A percentile compares a stretch with the other conserved stretches of the same genome.
Evolutionary conservation across 768 basidiomycete genomes (phyloP).

Genomic region (Naganishia vaughanmartiniae): DNA sequence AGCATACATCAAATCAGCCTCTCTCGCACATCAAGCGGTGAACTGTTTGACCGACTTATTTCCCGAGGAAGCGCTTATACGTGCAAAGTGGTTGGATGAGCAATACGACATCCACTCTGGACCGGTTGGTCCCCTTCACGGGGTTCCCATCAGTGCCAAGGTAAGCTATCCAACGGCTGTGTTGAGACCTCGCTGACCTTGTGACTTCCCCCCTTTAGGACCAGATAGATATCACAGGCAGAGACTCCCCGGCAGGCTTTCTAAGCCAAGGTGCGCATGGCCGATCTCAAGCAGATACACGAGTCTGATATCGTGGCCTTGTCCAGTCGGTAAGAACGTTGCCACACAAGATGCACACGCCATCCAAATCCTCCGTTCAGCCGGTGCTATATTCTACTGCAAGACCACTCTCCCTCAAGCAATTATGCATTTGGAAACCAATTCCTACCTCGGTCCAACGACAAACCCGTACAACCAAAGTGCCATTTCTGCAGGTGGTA

Average conservation of each 20-base stretch:
- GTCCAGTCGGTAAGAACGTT: constrained; percentile 3
- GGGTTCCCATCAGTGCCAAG: constrained; percentile 70
- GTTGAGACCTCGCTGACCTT: neutral
- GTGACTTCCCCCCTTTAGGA: neutral
- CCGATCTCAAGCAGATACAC: neutral
- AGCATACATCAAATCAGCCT: constrained; percentile 42
- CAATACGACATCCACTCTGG: constrained; percentile 50
- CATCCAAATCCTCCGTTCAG: constrained; percentile 1
- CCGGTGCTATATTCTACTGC: constrained; percentile 58
- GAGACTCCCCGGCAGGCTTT: constrained; percentile 7
- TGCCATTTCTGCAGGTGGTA: constrained; percentile 69
- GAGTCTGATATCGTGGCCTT: neutral
- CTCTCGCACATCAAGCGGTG: constrained; percentile 53
- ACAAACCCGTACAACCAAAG: constrained; percentile 70
- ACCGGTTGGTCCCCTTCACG: constrained; percentile 57
- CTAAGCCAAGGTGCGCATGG: constrained; percentile 7
- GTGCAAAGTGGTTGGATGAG: constrained; percentile 36
- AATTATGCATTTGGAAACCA: constrained; percentile 70
- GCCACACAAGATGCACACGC: constrained; percentile 13
- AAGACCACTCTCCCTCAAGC: constrained; percentile 57
- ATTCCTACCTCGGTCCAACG: constrained; percentile 74
- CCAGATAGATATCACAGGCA: constrained; percentile 2
- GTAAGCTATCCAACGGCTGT: constrained; percentile 50
- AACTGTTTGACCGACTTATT: constrained; percentile 71
- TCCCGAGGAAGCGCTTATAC: constrained; percentile 55